Conservation (phyloP, 2,329 filamentous ascomycete genomes). For the Talaromyces sp. region DNA sequence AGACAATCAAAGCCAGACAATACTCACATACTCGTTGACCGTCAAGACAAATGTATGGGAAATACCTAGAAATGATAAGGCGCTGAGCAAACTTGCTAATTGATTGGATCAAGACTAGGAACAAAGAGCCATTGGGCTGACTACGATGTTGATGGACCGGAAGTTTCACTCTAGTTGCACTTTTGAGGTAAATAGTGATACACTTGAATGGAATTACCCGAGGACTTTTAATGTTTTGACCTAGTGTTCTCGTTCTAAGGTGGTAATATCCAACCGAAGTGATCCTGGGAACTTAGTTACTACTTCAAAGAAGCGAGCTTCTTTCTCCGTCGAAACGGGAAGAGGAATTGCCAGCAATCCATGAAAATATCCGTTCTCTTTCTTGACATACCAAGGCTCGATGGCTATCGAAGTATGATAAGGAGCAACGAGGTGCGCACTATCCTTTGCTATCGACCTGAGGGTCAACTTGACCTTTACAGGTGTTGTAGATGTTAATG, state of each 20-base stretch:
- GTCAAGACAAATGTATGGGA: not conserved
- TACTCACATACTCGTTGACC: not conserved
- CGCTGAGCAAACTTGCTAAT: not conserved
- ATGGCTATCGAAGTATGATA: not conserved
- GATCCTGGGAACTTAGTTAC: not conserved
- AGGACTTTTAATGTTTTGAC: not conserved
- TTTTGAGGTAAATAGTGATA: not conserved
- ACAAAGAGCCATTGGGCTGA: not conserved
- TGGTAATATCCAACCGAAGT: not conserved
- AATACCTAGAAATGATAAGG: not conserved
- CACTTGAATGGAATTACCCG: not conserved
- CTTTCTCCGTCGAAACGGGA: not conserved
- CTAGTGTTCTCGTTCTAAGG: not conserved
- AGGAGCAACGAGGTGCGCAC: not conserved
- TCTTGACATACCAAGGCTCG: not conserved
- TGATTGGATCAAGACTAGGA: not conserved
- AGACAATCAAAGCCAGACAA: not conserved
- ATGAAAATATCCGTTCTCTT: not conserved
- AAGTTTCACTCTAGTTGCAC: not conserved
- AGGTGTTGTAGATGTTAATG: not conserved
- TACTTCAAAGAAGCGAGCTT: not conserved
- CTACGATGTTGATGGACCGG: not conserved
- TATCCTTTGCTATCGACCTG: not conserved
- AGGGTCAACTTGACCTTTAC: not conserved
- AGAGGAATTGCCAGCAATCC: not conserved